These are phyloP conservation scores for Dipodascopsis tothii DNA, from an alignment of 805 yeast species.

Conservation along the genomic window DNA sequence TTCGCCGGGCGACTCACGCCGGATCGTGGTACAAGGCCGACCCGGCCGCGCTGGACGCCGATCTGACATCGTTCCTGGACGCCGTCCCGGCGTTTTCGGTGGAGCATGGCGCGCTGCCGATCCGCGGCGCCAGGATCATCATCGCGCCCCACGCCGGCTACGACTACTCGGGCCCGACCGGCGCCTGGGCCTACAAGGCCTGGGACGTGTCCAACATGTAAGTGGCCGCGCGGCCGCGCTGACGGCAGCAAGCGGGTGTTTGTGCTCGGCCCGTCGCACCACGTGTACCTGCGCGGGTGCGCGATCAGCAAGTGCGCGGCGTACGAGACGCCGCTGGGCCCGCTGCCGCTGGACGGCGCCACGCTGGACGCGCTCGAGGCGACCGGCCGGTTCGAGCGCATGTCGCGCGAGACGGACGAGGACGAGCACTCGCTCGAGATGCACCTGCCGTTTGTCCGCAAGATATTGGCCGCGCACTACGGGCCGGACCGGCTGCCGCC, in stretches of 20 bases:
- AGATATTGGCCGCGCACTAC: slow-evolving; percentile 34
- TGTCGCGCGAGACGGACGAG: slow-evolving; percentile 58
- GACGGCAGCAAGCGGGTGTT: slow-evolving; percentile 51
- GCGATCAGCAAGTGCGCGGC: slow-evolving; percentile 46
- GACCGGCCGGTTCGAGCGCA: slow-evolving; percentile 42
- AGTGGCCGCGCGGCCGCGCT: slow-evolving; percentile 3
- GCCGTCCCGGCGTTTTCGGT: slow-evolving; percentile 27
- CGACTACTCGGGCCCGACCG: slow-evolving; percentile 65
- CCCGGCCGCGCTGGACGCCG: slow-evolving; percentile 38
- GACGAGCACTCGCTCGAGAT: slow-evolving; percentile 91
- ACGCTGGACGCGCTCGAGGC: slow-evolving; percentile 26
- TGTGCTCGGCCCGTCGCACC: slow-evolving; percentile 89
- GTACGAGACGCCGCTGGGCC: slow-evolving; percentile 80
- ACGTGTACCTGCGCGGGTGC: slow-evolving; percentile 62
- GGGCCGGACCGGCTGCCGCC: slow-evolving; percentile 15
- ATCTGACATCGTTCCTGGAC: slow-evolving; percentile 44
- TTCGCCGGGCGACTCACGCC: slow-evolving; percentile 71
- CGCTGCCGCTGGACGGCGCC: slow-evolving; percentile 55
- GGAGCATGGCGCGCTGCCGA: slow-evolving; percentile 25
- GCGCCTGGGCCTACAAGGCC: slow-evolving; percentile 68
- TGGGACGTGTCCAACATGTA: slow-evolving; percentile 52
- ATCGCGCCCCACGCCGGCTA: slow-evolving; percentile 88
- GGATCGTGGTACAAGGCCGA: slow-evolving; percentile 79
- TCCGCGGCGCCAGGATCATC: slow-evolving; percentile 43
- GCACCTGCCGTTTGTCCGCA: slow-evolving; percentile 75